A percentile compares a stretch with the other conserved stretches of the same genome.
Evolutionary conservation across 164 flowering plant species (phyloP).

Genomic region (Berberis thunbergii): DNA sequence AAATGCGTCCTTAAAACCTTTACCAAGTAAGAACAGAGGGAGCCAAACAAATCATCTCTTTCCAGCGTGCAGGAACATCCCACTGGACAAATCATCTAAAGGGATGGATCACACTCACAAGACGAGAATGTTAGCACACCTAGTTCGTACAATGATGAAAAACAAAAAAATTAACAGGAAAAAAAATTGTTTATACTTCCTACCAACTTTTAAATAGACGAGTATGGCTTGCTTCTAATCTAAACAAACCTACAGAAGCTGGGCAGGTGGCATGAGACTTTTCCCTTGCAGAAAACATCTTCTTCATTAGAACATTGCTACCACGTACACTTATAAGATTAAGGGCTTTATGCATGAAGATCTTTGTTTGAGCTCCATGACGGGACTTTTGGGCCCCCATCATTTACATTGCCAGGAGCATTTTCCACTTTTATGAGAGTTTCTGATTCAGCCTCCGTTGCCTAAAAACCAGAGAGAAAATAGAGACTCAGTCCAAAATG

Average conservation of each 20-base stretch:
- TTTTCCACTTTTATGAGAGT: slow-evolving; percentile 57
- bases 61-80: background rate
- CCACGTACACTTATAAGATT: background rate
- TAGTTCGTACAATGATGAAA: slow-evolving; percentile 6
- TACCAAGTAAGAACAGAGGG: background rate
- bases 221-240: slow-evolving; percentile 4
- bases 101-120: background rate
- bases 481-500: background rate
- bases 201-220: slow-evolving; percentile 2
- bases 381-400: slow-evolving; percentile 42
- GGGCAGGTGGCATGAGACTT: slow-evolving; percentile 1
- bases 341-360: slow-evolving; percentile 47
- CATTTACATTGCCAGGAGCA: slow-evolving; percentile 36
- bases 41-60: slow-evolving; percentile 3
- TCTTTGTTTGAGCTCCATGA: slow-evolving; percentile 74
- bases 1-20: background rate
- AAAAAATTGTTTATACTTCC: slow-evolving; percentile 2
- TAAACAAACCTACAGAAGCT: background rate
- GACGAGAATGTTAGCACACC: background rate
- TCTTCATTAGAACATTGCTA: slow-evolving; percentile 19
- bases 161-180: background rate
- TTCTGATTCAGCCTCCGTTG: slow-evolving; percentile 66
- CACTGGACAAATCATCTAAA: background rate
- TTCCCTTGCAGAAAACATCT: slow-evolving; percentile 13
- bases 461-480: slow-evolving; percentile 26